Base-by-base conservation (phyloP, 2,329 filamentous ascomycete species). In the Bertia moriformis region DNA sequence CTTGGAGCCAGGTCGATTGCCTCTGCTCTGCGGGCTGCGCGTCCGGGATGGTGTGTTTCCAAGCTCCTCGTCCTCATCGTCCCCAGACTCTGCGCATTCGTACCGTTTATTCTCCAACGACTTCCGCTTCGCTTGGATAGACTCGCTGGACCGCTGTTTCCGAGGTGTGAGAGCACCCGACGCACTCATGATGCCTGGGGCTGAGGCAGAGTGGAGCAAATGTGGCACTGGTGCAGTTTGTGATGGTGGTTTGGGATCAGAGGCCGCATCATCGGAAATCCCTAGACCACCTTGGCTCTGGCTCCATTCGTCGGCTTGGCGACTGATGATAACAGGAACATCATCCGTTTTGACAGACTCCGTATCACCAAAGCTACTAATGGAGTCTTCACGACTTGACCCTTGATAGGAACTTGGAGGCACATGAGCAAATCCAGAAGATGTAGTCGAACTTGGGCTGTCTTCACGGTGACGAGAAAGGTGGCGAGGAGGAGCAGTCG, bases 21-120 rank as follows among this genome's bases (percentile, higher is more conserved):
- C 64, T 27, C 71, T 65, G 30, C 63, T 44, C 49, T 68, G 47
- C 38, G 62, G 63, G 56, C 57, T 81, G 59, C 61, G 65, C 43
- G 58, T 60, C 44, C 62, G 66, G 42, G 58, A 57, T 49, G 62
- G 64, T 14, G 61, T 52, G 48, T 68, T 66, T 4, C 84, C 87
- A 4, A 93, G 68, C 51, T 94, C 89, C 43, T 95, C 88, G 46
- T 95, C 89, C 58, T 95, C 89, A 48, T 95, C 89, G 50, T 95
- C 89, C 3, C 88, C 88, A 19, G 85, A 93, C 50, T 95, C 89
- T 13, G 75, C 77, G 40, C 83, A 78, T 48, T 93, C 85, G 27
- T 76, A 61, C 14, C 74, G 71, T 35, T 77, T 72, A 48, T 75
- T 84, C 50, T 93, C 84, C 22, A 85, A 59, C 4, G 77, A 78